Evolutionary conservation across 257 asterid species (phyloP).

Genomic region (Primulina eburnea): DNA sequence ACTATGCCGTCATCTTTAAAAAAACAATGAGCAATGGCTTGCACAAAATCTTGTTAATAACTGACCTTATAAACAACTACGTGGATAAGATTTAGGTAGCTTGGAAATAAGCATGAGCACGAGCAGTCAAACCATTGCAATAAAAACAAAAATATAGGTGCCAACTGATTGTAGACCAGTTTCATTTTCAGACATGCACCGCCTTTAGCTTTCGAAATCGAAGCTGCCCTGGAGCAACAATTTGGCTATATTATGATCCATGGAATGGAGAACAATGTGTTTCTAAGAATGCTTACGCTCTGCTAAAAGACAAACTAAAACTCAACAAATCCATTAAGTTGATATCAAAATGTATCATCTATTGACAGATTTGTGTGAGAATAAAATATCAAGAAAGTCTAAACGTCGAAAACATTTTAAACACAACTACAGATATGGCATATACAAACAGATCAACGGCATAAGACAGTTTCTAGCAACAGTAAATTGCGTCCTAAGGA

Average conservation of each 20-base stretch:
- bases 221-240: constrained; percentile 49
- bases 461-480: neutral
- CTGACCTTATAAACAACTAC: constrained; percentile 50
- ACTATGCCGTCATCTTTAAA: neutral
- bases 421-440: neutral
- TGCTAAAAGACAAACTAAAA: neutral
- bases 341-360: neutral
- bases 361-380: neutral
- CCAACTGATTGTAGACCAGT: constrained; percentile 51
- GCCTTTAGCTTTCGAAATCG: constrained; percentile 47
- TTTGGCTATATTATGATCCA: constrained; percentile 1
- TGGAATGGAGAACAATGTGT: neutral
- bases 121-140: constrained; percentile 60
- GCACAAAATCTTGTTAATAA: neutral
- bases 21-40: neutral
- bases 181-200: constrained; percentile 50
- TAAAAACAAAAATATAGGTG: constrained; percentile 44
- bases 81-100: constrained; percentile 48
- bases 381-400: too few species aligned
- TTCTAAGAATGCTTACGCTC: too few species aligned
- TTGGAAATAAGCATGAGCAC: constrained; percentile 45
- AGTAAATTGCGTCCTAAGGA: neutral
- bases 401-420: neutral
- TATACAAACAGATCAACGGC: neutral
- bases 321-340: neutral